Conservation (phyloP, 2,329 filamentous ascomycete genomes). For the Fusarium drepaniforme region DNA sequence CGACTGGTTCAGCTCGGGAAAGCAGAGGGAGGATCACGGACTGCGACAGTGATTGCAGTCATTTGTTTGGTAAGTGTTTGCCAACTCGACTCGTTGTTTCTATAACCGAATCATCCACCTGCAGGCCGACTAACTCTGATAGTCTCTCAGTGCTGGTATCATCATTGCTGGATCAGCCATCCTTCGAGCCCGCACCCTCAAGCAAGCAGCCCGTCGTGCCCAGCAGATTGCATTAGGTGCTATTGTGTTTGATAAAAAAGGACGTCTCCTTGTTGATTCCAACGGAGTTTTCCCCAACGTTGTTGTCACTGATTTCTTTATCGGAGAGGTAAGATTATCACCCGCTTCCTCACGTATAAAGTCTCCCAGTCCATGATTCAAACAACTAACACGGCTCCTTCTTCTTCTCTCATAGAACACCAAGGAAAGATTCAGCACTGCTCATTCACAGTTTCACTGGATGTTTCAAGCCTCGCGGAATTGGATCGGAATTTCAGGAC, state of each 20-base stretch:
- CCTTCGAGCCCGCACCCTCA: neutral
- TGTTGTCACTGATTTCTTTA: neutral
- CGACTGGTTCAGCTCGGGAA: neutral
- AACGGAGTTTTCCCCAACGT: neutral
- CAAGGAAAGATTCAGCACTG: neutral
- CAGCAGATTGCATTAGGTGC: neutral
- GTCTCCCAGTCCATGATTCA: neutral
- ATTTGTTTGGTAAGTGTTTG: neutral
- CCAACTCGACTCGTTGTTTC: neutral
- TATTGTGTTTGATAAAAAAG: neutral
- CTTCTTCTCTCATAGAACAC: neutral
- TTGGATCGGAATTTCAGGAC: neutral
- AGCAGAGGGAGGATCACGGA: neutral
- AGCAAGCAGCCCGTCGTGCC: neutral
- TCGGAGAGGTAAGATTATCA: neutral
- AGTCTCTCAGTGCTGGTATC: neutral
- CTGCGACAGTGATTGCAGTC: neutral
- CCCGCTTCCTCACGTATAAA: neutral
- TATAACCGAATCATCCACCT: neutral
- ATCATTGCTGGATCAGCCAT: neutral
- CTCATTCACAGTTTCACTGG: neutral
- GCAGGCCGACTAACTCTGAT: neutral
- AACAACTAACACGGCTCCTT: neutral
- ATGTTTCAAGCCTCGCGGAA: neutral
- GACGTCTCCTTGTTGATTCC: neutral